These are phyloP conservation scores for Cardamine chenopodiifolia DNA, from an alignment of 345 rosid species.

Conservation along the genomic window DNA sequence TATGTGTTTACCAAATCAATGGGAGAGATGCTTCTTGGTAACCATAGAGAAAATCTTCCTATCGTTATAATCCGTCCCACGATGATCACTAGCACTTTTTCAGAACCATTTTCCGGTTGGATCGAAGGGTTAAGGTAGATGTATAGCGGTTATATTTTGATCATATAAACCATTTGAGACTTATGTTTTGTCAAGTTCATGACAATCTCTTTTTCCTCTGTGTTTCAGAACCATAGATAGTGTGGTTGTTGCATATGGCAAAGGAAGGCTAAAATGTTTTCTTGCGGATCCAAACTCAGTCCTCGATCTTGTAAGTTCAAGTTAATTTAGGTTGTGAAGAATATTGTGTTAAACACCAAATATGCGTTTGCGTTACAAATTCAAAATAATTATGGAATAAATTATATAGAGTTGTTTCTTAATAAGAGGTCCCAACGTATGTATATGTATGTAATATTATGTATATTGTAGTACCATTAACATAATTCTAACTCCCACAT, in stretches of 20 bases:
- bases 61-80: slow-evolving; percentile 64
- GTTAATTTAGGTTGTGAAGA: background rate
- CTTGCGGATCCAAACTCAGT: slow-evolving; percentile 42
- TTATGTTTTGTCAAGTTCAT: background rate
- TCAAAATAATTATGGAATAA: background rate
- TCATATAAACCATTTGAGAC: background rate
- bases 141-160: background rate
- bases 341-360: background rate
- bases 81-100: slow-evolving; percentile 63
- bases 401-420: background rate
- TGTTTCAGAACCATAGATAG: slow-evolving; percentile 70
- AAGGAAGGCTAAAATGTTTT: slow-evolving; percentile 53
- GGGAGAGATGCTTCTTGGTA: slow-evolving; percentile 73
- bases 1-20: slow-evolving; percentile 84
- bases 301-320: slow-evolving; percentile 53
- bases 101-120: slow-evolving; percentile 84
- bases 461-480: no score
- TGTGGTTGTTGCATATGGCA: slow-evolving; percentile 47
- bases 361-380: slow-evolving; percentile 9
- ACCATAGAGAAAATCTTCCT: slow-evolving; percentile 53
- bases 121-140: slow-evolving; percentile 67
- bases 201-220: background rate
- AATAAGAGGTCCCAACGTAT: background rate
- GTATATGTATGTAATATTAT: no score
- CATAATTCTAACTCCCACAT: no score